phyloP scores from a whole-genome alignment of 805 yeast genomes.

The Ogataea trehalophila region DNA sequence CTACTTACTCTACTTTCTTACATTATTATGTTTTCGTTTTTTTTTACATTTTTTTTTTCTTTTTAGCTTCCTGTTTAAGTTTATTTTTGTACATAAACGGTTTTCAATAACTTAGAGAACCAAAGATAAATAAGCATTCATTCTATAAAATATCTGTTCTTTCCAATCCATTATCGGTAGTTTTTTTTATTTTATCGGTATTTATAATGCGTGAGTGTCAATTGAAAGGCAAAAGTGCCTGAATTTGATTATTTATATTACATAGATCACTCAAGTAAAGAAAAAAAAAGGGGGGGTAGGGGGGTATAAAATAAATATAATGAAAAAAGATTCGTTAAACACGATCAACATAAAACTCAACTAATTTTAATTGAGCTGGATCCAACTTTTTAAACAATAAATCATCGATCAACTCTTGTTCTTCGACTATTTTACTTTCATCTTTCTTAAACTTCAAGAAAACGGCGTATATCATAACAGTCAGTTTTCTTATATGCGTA shows the following conservation, averaged over 20 bases:
- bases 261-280: too few species aligned
- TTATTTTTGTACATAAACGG: constrained; percentile 14
- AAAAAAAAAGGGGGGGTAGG: too few species aligned
- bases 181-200: too few species aligned
- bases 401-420: constrained; percentile 23
- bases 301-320: background rate
- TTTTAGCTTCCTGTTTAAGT: background rate
- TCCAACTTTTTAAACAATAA: constrained; percentile 35
- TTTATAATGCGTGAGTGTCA: too few species aligned
- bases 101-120: background rate
- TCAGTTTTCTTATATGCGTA: constrained; percentile 35
- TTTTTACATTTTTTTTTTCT: background rate
- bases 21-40: background rate
- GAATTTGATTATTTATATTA: too few species aligned
- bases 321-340: background rate
- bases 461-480: constrained; percentile 36
- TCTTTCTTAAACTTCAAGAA: constrained; percentile 13
- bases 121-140: too few species aligned
- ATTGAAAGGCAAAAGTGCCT: too few species aligned
- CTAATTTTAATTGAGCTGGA: constrained; percentile 40
- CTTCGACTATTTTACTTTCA: constrained; percentile 8
- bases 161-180: too few species aligned
- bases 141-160: too few species aligned
- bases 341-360: constrained; percentile 38
- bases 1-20: background rate